phyloP scores from a whole-genome alignment of 2,329 filamentous ascomycete genomes.

The Cladorrhinum sp. region DNA sequence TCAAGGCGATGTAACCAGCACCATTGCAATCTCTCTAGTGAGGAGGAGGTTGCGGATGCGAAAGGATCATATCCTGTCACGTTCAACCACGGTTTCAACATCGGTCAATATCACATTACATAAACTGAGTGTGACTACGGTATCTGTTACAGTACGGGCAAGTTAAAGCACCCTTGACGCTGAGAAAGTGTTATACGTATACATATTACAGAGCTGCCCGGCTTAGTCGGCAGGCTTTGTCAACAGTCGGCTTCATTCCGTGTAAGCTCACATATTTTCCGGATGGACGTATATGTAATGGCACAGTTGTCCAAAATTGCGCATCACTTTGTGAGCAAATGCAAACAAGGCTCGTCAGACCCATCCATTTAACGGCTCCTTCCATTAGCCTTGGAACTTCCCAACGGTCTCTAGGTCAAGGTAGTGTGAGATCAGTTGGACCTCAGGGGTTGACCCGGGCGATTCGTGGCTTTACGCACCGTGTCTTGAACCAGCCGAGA shows the following conservation, averaged over 20 bases:
- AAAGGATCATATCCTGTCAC: background rate
- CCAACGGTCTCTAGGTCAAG: background rate
- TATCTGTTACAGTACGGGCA: no score
- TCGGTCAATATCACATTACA: background rate
- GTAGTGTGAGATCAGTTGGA: background rate
- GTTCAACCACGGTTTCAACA: background rate
- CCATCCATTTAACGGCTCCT: background rate
- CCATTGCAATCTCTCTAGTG: background rate
- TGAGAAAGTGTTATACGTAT: no score
- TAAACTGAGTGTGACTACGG: no score
- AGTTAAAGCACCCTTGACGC: no score
- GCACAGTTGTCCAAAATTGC: no score
- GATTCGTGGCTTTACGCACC: background rate
- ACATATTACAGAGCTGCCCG: no score
- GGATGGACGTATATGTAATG: background rate
- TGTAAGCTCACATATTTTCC: no score
- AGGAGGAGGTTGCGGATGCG: background rate
- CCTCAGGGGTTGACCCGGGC: background rate
- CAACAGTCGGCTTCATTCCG: no score
- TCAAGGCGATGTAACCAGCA: background rate
- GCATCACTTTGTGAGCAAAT: background rate
- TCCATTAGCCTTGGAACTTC: background rate
- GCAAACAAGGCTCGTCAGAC: background rate
- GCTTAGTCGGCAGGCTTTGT: no score
- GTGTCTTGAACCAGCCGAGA: background rate